A percentile compares a stretch with the other conserved stretches of the same genome.
phyloP scores from a whole-genome alignment of 352 stramenopile species.

The Blastocystis sp. region DNA sequence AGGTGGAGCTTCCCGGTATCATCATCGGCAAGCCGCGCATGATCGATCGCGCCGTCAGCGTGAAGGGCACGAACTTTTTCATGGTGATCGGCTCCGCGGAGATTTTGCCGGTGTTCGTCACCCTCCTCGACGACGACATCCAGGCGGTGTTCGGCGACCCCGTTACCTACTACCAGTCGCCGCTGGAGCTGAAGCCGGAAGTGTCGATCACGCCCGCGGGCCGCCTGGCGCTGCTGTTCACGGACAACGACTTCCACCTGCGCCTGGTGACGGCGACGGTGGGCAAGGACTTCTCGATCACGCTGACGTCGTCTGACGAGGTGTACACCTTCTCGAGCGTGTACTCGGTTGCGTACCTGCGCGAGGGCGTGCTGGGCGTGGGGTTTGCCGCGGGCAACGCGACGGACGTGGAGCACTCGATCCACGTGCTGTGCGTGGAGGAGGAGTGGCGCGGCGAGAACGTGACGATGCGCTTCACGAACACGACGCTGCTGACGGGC shows the following conservation, averaged over 20 bases:
- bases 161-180: conserved; percentile 15
- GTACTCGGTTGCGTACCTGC: background rate
- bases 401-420: background rate
- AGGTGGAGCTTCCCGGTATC: background rate
- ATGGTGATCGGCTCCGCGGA: background rate
- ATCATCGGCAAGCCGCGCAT: conserved; percentile 30
- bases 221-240: conserved; percentile 41
- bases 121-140: background rate
- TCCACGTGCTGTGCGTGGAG: background rate
- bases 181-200: conserved; percentile 20
- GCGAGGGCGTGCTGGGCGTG: background rate
- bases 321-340: background rate
- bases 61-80: conserved; percentile 15
- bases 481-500: background rate
- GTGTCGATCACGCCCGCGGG: background rate
- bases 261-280: conserved; percentile 10
- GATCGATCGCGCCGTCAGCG: conserved; percentile 11
- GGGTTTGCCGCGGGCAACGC: conserved; percentile 3
- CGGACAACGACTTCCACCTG: conserved; percentile 42
- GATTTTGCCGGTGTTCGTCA: conserved; percentile 4
- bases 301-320: background rate
- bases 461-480: background rate
- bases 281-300: background rate
- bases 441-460: background rate
- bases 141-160: background rate